These are phyloP conservation scores for Nitzschia sp. DNA, from an alignment of 108 stramenopile species.

Conservation along the genomic window DNA sequence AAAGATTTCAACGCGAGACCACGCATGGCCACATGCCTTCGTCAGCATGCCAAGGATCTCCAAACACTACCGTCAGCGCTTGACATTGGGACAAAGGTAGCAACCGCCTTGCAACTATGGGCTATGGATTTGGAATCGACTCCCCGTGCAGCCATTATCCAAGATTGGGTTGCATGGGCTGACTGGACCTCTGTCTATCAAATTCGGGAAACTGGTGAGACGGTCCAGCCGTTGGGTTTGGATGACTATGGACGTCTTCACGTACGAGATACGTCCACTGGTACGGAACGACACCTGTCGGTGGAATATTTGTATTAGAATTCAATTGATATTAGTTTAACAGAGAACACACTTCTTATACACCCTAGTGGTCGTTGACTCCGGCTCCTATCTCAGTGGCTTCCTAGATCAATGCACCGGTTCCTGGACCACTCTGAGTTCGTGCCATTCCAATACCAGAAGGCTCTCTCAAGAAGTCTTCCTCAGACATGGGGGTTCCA, in stretches of 20 bases:
- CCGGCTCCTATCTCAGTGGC: background rate
- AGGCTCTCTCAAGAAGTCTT: conserved; percentile 28
- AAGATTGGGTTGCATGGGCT: conserved; percentile 39
- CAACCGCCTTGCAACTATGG: conserved; percentile 21
- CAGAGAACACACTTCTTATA: background rate
- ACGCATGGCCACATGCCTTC: conserved; percentile 66
- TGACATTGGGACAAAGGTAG: conserved; percentile 25
- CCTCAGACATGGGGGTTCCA: conserved; percentile 2
- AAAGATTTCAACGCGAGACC: conserved; percentile 30
- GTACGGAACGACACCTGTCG: conserved; percentile 37
- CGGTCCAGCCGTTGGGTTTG: conserved; percentile 33
- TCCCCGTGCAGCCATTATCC: conserved; percentile 11
- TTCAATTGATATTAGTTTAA: conserved; percentile 5
- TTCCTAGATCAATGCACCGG: conserved; percentile 27
- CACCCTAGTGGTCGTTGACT: background rate
- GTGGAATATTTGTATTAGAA: conserved; percentile 47
- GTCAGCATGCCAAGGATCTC: conserved; percentile 33
- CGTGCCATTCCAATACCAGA: conserved; percentile 45
- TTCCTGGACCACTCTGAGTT: conserved; percentile 28
- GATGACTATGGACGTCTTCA: conserved; percentile 44
- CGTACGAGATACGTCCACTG: conserved; percentile 28
- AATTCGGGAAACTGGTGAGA: conserved; percentile 37
- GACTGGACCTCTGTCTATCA: conserved; percentile 37
- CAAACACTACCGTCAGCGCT: conserved; percentile 7
- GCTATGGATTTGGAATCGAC: background rate